A percentile compares a stretch with the other conserved stretches of the same genome.
Conservation (phyloP, 495 filamentous ascomycete genomes). For the Cercophora scortea region DNA sequence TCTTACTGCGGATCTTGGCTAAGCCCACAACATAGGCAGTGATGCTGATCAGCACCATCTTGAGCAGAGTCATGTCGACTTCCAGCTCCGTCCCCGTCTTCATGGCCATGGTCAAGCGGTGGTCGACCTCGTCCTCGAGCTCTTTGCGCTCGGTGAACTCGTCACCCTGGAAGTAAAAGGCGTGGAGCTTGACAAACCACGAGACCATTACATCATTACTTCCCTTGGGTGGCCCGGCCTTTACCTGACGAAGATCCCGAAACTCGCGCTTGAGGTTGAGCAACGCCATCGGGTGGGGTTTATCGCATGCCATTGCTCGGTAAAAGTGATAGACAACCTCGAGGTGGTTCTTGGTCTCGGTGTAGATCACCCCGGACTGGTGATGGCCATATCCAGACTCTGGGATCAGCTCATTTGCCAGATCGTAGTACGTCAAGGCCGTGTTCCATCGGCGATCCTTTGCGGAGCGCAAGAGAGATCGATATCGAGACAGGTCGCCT, state of each 20-base stretch:
- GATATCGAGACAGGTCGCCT: conserved; percentile 87
- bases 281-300: conserved; percentile 64
- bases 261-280: conserved; percentile 77
- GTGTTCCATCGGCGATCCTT: conserved; percentile 71
- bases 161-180: conserved; percentile 67
- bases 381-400: conserved; percentile 75
- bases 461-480: conserved; percentile 33
- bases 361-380: conserved; percentile 78
- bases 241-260: conserved; percentile 44
- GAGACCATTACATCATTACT: conserved; percentile 45
- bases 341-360: conserved; percentile 67
- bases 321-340: conserved; percentile 85
- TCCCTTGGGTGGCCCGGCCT: conserved; percentile 12
- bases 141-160: conserved; percentile 67
- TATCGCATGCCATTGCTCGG: conserved; percentile 61
- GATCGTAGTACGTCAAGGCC: conserved; percentile 74
- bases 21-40: conserved; percentile 68
- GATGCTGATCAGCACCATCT: conserved; percentile 79
- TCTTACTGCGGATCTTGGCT: conserved; percentile 53
- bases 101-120: conserved; percentile 63
- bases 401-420: conserved; percentile 74
- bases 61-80: conserved; percentile 59
- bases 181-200: conserved; percentile 86
- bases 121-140: conserved; percentile 78
- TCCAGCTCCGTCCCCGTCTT: conserved; percentile 42